Evolutionary conservation across 2,329 filamentous ascomycete genomes (phyloP), one percentile per base, ranked within the genome.

Genomic region (Cadophora luteo-olivacea): DNA sequence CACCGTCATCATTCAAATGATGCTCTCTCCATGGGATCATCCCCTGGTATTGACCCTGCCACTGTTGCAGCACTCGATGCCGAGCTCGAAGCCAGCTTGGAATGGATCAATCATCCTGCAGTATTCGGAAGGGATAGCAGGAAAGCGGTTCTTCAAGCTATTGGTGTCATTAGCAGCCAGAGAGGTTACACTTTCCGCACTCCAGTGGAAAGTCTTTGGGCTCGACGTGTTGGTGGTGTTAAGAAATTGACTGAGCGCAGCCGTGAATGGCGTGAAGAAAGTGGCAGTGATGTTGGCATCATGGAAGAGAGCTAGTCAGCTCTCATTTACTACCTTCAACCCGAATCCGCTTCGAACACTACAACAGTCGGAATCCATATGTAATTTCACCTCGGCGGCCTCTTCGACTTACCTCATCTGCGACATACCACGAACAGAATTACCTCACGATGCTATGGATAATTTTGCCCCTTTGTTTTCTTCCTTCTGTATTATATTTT

Each of bases 31-130:
- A 89, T 70, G 84, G 83, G 7, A 77, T 92, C 80, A 78, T 86
- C 79, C 68, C 91, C 89, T 7, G 92, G 93, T n/a, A 95, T 99
- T 66, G 96, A 99, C 76, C 82, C 87, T 6, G 85, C 85, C 45
- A 96, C 92, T 0, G 95, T 98, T 75, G 85, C 89, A 29, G 94
- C 96, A 2, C 88, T 99, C 22, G 96, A 99, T 78, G 88, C 92
- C 0, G 96, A 99, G 79, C 87, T 99, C 41, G 93, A 97, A 78
- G 88, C 92, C 41, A 93, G 92, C 62, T 83, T 99, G 19, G 96
- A 99, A 81, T 99, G 96, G 96, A 98, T 99, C 80, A 94, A 92
- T 78, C 96, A 99, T 77, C 96, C 96, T 1, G 94, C 94, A 1
- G 93, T 98, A 1, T 99, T 99, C 78, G 91, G 92, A 9, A 89